Conservation (phyloP, 75 land plant genomes). For the Sequoia sempervirens region DNA sequence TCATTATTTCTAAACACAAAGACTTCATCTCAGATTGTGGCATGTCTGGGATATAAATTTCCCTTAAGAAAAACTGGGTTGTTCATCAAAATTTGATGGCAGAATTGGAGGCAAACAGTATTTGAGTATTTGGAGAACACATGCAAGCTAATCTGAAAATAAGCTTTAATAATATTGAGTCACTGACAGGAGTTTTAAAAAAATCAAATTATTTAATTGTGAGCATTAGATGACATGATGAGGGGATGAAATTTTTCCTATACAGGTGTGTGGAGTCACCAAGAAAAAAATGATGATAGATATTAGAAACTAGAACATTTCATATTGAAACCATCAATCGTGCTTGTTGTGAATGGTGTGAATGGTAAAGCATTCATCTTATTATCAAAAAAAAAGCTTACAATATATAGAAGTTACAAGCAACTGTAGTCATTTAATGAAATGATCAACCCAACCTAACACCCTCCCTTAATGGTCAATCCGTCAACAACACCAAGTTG, state of each 20-base stretch:
- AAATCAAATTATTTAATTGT: not conserved
- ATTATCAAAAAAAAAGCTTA: too few species aligned
- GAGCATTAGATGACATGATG: not conserved
- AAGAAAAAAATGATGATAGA: not conserved
- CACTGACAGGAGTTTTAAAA: too few species aligned
- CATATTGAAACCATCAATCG: not conserved
- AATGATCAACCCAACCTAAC: too few species aligned
- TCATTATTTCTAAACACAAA: not conserved
- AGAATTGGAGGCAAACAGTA: not conserved
- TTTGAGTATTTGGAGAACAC: not conserved
- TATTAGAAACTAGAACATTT: not conserved
- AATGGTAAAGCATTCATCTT: too few species aligned
- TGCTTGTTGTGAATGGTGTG: too few species aligned
- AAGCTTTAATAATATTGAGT: too few species aligned
- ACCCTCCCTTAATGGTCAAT: too few species aligned
- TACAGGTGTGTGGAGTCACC: not conserved
- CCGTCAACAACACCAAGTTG: too few species aligned
- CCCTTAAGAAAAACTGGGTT: not conserved
- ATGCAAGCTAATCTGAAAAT: not conserved
- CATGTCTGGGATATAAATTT: not conserved
- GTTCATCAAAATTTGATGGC: not conserved
- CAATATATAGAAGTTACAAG: too few species aligned
- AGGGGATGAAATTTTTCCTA: not conserved
- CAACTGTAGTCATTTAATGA: too few species aligned
- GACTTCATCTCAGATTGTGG: not conserved